Base-by-base conservation (phyloP, 495 filamentous ascomycete genomes). In the Gamarada debralockiae region DNA sequence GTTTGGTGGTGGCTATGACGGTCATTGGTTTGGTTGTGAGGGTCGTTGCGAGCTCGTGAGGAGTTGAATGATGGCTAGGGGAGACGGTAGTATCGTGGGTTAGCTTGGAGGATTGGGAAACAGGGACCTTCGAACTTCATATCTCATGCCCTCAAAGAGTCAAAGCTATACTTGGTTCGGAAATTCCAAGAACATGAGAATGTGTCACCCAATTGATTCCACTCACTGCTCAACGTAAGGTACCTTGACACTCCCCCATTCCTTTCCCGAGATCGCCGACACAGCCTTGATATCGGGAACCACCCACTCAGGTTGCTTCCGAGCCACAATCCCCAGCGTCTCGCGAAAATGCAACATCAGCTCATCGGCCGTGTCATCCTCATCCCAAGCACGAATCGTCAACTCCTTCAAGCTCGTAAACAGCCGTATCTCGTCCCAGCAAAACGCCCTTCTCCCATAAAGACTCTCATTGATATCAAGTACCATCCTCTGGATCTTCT, bases 341-440 rank as follows among this genome's bases (percentile, higher is more conserved):
- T 20, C 21, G 1, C n/a, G 24, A 48, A 39, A 51, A n/a, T 21
- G 10, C 4, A 12, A 29, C 31, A 51, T 46, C 1, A 59, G 22
- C 24, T 18, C 21, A 4, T 20, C 18, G 3, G 23, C 33, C 20
- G 22, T 39, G 17, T 40, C 37, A 22, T 40, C 47, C 10, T 43
- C 45, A n/a, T 53, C 50, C 45, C 36, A 50, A 33, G 20, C 20
- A 44, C 42, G 20, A 3, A 59, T 9, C 8, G 45, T 54, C 12
- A 54, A 34, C 34, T 54, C 20, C 33, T 54, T 36, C 50, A 59
- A 44, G 2, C 27, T 20, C 3, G n/a, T 7, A 44, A 59, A 55
- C n/a, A 34, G 13, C 1, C 48, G 45, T 2, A 59, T 41, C 17
- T 59, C 57, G 31, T 48, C 24, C 57, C 57, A 59, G 29, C 46